These are phyloP conservation scores for Serendipita sp. DNA, from an alignment of 768 basidiomycete genomes.

Conservation along the genomic window DNA sequence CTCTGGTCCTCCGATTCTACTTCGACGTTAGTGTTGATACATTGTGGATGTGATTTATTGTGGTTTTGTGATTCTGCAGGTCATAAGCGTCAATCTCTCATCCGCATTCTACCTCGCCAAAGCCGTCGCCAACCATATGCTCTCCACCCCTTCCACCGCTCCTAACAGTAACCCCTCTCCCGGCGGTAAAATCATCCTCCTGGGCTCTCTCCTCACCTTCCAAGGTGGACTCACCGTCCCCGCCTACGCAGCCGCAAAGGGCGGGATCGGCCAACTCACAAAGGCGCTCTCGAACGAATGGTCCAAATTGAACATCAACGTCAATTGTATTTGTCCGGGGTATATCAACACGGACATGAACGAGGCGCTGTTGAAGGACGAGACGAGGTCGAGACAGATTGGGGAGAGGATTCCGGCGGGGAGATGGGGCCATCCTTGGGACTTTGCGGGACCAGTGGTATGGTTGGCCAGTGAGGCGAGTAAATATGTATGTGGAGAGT, in stretches of 20 bases:
- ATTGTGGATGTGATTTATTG: too few relatives aligned
- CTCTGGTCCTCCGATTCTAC: too few relatives aligned
- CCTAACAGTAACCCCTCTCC: conserved; percentile 17
- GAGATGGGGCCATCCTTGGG: conserved; percentile 54
- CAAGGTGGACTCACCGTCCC: conserved; percentile 59
- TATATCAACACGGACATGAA: conserved; percentile 87
- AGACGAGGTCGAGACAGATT: conserved; percentile 52
- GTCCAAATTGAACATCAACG: conserved; percentile 75
- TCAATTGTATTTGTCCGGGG: conserved; percentile 78
- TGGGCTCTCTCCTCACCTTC: conserved; percentile 45
- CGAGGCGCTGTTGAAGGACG: conserved; percentile 45
- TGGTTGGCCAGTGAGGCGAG: conserved; percentile 55
- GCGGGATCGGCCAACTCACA: conserved; percentile 69
- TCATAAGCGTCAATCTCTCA: conserved; percentile 77
- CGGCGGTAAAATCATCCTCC: conserved; percentile 52
- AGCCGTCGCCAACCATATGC: conserved; percentile 84
- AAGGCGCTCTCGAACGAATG: conserved; percentile 91
- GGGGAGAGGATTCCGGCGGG: conserved; percentile 58
- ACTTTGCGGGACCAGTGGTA: conserved; percentile 59
- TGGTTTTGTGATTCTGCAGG: too few relatives aligned
- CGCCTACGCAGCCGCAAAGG: conserved; percentile 85
- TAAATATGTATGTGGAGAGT: conserved; percentile 59
- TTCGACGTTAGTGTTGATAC: not conserved
- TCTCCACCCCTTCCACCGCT: conserved; percentile 28
- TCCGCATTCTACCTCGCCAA: conserved; percentile 72